Conservation (phyloP, 2,329 filamentous ascomycete genomes). For the Cryphonectria naterciae region DNA sequence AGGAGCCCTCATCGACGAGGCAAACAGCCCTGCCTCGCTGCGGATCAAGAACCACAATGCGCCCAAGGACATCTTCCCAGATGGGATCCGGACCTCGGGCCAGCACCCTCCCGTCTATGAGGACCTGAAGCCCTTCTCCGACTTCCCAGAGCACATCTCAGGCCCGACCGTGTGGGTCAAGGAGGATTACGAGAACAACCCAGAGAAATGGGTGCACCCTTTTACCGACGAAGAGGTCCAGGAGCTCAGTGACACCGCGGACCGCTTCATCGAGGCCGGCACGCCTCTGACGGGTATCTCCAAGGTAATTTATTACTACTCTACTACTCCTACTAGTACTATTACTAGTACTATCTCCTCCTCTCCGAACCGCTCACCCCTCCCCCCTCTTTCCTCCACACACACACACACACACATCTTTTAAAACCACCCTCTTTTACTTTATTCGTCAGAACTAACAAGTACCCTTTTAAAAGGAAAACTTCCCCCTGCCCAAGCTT, state of each 20-base stretch:
- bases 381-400: too few species aligned
- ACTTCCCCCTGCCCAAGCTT: slow-evolving; percentile 50
- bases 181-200: slow-evolving; percentile 64
- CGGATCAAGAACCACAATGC: slow-evolving; percentile 40
- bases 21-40: slow-evolving; percentile 13
- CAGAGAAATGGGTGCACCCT: slow-evolving; percentile 73
- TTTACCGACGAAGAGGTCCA: slow-evolving; percentile 69
- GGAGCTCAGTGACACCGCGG: slow-evolving; percentile 69
- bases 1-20: slow-evolving; percentile 28
- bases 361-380: neutral
- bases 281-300: slow-evolving; percentile 72
- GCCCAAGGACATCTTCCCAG: slow-evolving; percentile 47
- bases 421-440: too few species aligned
- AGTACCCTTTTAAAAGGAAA: slow-evolving; percentile 34
- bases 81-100: slow-evolving; percentile 61
- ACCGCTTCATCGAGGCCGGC: slow-evolving; percentile 68
- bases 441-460: neutral
- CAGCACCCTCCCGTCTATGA: slow-evolving; percentile 73
- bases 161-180: slow-evolving; percentile 75
- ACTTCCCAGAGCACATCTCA: slow-evolving; percentile 72
- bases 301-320: slow-evolving; percentile 28
- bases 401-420: neutral
- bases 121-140: slow-evolving; percentile 66
- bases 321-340: too few species aligned
- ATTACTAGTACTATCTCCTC: too few species aligned